These are phyloP conservation scores for Neurospora crassa DNA, from an alignment of 2,329 filamentous ascomycete species.

Conservation along the genomic window DNA sequence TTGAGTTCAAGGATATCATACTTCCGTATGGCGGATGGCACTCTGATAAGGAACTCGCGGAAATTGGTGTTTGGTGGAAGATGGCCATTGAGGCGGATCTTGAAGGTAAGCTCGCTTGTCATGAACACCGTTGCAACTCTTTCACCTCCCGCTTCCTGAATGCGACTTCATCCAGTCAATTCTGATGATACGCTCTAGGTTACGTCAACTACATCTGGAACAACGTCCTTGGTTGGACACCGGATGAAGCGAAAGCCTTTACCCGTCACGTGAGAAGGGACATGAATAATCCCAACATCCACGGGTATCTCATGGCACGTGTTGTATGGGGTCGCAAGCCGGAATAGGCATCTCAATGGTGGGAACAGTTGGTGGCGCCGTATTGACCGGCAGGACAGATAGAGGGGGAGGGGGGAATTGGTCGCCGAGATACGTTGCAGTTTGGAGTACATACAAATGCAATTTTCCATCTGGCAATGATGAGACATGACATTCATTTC, in stretches of 20 bases:
- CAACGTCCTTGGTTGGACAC: constrained; percentile 11
- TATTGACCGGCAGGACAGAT: background rate
- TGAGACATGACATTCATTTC: background rate
- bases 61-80: constrained; percentile 18
- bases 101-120: background rate
- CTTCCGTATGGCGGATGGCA: constrained; percentile 25
- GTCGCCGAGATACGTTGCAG: background rate
- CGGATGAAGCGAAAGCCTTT: constrained; percentile 11
- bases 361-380: background rate
- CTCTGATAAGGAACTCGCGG: constrained; percentile 17
- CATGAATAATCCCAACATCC: background rate
- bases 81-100: constrained; percentile 8
- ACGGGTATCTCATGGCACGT: background rate
- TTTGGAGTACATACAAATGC: background rate
- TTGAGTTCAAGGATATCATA: background rate
- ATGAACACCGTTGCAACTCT: background rate
- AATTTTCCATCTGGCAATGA: background rate
- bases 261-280: constrained; percentile 11
- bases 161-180: background rate
- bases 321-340: constrained; percentile 11
- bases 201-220: constrained; percentile 6
- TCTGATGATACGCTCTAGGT: background rate
- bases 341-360: background rate
- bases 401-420: background rate
- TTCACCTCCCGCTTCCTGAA: background rate